Conservation (phyloP, 2,329 filamentous ascomycete species). For the Knufia petricola region DNA sequence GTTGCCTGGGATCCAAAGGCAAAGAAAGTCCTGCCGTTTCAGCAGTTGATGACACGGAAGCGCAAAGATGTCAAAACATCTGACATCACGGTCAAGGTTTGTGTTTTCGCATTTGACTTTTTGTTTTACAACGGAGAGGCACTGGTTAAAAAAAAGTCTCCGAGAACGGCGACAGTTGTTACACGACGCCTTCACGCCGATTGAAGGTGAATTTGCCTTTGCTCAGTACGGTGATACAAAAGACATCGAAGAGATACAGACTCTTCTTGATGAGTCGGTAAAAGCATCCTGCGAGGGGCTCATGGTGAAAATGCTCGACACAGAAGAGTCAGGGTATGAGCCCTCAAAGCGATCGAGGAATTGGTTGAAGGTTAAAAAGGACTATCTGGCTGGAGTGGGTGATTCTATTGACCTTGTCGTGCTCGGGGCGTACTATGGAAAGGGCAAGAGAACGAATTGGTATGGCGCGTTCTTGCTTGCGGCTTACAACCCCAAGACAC, state of each 20-base stretch:
- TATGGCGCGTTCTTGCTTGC: slow-evolving; percentile 94
- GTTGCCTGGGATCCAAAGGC: slow-evolving; percentile 92
- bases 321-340: slow-evolving; percentile 84
- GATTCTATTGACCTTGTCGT: slow-evolving; percentile 96
- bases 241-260: slow-evolving; percentile 87
- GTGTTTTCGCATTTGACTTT: slow-evolving; percentile 92
- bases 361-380: slow-evolving; percentile 99
- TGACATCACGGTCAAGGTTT: slow-evolving; percentile 93
- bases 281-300: slow-evolving; percentile 93
- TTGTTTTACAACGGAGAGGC: slow-evolving; percentile 87
- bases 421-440: slow-evolving; percentile 85
- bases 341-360: slow-evolving; percentile 93
- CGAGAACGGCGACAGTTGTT: slow-evolving; percentile 74
- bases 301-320: slow-evolving; percentile 99
- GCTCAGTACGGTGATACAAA: slow-evolving; percentile 79
- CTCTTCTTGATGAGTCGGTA: slow-evolving; percentile 84
- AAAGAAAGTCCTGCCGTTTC: slow-evolving; percentile 94
- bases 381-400: slow-evolving; percentile 86
- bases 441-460: slow-evolving; percentile 87
- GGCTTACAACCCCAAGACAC: slow-evolving; percentile 72
- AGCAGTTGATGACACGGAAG: slow-evolving; percentile 96
- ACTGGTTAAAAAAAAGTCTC: slow-evolving; percentile 75
- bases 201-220: slow-evolving; percentile 85
- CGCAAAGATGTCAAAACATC: slow-evolving; percentile 93
- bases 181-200: slow-evolving; percentile 59